These are phyloP conservation scores for Acidiella bohemica DNA, from an alignment of 495 filamentous ascomycete species.

Conservation along the genomic window DNA sequence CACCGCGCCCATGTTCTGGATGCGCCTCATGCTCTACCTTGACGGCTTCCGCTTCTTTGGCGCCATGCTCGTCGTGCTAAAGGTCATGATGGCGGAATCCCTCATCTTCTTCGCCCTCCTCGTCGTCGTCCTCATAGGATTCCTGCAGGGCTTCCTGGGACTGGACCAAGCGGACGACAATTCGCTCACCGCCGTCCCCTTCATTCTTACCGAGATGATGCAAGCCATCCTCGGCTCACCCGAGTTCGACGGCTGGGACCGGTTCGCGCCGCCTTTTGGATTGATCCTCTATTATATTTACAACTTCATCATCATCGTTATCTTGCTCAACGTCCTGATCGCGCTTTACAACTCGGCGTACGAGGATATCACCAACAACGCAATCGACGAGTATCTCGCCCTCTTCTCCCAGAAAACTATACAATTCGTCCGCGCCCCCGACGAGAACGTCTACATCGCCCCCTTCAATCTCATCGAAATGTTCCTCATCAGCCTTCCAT, in stretches of 20 bases:
- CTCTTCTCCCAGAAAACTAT: conserved; percentile 80
- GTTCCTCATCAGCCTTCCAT: conserved; percentile 58
- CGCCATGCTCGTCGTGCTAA: conserved; percentile 89
- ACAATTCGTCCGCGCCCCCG: conserved; percentile 88
- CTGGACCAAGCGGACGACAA: conserved; percentile 63
- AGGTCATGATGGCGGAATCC: conserved; percentile 99
- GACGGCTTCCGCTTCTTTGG: conserved; percentile 92
- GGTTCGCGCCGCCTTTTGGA: conserved; percentile 65
- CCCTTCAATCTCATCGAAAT: conserved; percentile 89
- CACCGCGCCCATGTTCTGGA: conserved; percentile 93
- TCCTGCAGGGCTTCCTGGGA: conserved; percentile 90
- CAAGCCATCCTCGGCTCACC: conserved; percentile 82
- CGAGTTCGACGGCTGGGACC: conserved; percentile 78
- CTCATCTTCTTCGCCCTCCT: conserved; percentile 96
- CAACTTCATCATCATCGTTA: conserved; percentile 88
- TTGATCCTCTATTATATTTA: conserved; percentile 90
- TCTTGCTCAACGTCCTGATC: conserved; percentile 87
- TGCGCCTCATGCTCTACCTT: conserved; percentile 79
- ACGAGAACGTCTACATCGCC: conserved; percentile 95
- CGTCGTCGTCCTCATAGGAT: conserved; percentile 70
- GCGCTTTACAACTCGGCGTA: conserved; percentile 95
- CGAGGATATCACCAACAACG: conserved; percentile 87
- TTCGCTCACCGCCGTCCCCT: conserved; percentile 40
- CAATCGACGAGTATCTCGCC: conserved; percentile 87
- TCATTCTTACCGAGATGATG: conserved; percentile 80